Percentiles rank a stretch among this genome's conserved stretches.
Evolutionary conservation across 164 flowering plant species (phyloP).

Genomic region (Vitis amurensis): DNA sequence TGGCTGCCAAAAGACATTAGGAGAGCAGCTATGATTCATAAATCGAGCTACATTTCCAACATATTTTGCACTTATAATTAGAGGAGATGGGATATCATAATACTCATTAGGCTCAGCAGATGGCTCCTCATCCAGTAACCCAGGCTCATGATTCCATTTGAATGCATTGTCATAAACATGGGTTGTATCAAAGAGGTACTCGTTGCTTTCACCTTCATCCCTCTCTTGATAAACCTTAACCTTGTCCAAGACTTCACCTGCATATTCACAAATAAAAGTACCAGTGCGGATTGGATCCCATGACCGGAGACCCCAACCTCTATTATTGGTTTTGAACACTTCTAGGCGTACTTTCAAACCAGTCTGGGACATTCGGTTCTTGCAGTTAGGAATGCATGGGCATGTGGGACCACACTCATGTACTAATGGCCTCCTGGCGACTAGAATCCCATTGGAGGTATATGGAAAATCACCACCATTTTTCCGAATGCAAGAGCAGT

Average conservation of each 20-base stretch:
- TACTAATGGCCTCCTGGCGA: neutral
- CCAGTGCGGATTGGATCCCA: constrained; percentile 30
- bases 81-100: constrained; percentile 7
- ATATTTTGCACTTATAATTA: constrained; percentile 46
- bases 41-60: constrained; percentile 77
- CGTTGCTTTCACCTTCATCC: constrained; percentile 4
- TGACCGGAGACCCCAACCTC: constrained; percentile 35
- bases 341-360: constrained; percentile 23
- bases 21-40: constrained; percentile 81
- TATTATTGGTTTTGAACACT: constrained; percentile 31
- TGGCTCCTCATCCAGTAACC: constrained; percentile 10
- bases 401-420: constrained; percentile 13
- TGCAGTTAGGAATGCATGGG: constrained; percentile 17
- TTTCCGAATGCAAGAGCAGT: constrained; percentile 10
- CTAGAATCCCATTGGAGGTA: constrained; percentile 6
- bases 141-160: constrained; percentile 22
- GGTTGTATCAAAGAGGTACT: constrained; percentile 18
- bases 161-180: constrained; percentile 10
- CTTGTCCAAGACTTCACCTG: constrained; percentile 17
- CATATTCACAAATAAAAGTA: constrained; percentile 30
- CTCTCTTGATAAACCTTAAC: neutral
- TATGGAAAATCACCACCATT: constrained; percentile 11
- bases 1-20: constrained; percentile 72
- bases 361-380: constrained; percentile 28
- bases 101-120: constrained; percentile 1